Evolutionary conservation across 257 asterid species (phyloP).

Genomic region (Thymus mandschuricus): DNA sequence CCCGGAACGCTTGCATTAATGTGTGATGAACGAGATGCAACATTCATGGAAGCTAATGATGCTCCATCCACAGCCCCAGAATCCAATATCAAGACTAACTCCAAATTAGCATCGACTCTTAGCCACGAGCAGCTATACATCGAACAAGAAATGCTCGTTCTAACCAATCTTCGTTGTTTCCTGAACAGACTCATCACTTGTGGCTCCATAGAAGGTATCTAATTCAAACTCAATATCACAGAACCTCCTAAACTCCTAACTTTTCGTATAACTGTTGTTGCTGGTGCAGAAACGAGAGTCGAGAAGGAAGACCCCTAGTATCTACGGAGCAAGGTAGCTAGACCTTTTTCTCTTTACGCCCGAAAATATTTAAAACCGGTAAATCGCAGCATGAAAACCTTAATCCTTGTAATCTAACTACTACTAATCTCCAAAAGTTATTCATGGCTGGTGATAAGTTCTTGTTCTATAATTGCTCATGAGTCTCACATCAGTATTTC

Average conservation of each 20-base stretch:
- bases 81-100: slow-evolving; percentile 22
- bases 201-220: slow-evolving; percentile 51
- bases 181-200: slow-evolving; percentile 55
- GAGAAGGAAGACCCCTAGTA: slow-evolving; percentile 33
- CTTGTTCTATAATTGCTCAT: slow-evolving; percentile 24
- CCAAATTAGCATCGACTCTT: slow-evolving; percentile 28
- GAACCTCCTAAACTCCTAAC: background rate
- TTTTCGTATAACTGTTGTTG: background rate
- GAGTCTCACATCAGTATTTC: background rate
- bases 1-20: slow-evolving; percentile 62
- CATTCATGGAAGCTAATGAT: slow-evolving; percentile 32
- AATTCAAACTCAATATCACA: background rate
- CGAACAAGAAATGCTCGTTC: slow-evolving; percentile 72
- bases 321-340: slow-evolving; percentile 19
- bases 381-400: background rate
- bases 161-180: slow-evolving; percentile 49
- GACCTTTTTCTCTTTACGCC: background rate
- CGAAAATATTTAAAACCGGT: slow-evolving; percentile 18
- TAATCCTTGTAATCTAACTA: slow-evolving; percentile 18
- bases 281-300: slow-evolving; percentile 41
- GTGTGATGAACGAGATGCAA: slow-evolving; percentile 54
- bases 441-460: slow-evolving; percentile 15
- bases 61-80: slow-evolving; percentile 32
- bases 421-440: slow-evolving; percentile 26
- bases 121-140: slow-evolving; percentile 37